Evolutionary conservation across 805 yeast species (phyloP).

Genomic region (Ogataea minuta): DNA sequence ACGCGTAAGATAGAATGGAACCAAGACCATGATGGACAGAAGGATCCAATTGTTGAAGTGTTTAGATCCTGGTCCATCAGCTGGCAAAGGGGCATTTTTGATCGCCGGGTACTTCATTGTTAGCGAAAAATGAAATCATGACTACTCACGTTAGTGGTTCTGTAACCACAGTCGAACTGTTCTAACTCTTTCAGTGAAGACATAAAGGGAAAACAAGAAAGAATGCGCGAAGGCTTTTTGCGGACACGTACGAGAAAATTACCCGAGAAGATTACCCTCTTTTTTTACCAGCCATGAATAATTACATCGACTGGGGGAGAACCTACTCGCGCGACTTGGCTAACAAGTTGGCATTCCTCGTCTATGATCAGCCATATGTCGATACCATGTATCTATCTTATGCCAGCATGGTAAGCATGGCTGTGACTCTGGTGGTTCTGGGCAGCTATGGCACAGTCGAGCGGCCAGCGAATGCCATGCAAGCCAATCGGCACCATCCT

Average conservation of each 20-base stretch:
- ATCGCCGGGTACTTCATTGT: constrained; percentile 58
- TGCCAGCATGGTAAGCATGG: constrained; percentile 19
- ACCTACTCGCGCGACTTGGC: constrained; percentile 5
- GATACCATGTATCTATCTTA: constrained; percentile 21
- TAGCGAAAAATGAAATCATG: not conserved
- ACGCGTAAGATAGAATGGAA: constrained; percentile 63
- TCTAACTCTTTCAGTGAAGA: constrained; percentile 22
- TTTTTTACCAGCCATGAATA: constrained; percentile 5
- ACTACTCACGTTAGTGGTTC: constrained; percentile 44
- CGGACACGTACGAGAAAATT: constrained; percentile 11
- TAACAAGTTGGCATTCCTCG: constrained; percentile 17
- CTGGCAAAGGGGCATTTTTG: constrained; percentile 83
- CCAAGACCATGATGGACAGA: constrained; percentile 44
- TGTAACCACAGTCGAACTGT: constrained; percentile 45
- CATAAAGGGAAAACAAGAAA: constrained; percentile 2
- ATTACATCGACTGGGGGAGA: constrained; percentile 6
- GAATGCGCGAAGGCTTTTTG: constrained; percentile 1
- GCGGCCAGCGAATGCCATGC: constrained; percentile 30
- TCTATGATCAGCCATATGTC: constrained; percentile 22
- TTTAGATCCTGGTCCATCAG: constrained; percentile 86
- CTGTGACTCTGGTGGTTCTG: constrained; percentile 30
- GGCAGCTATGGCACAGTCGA: constrained; percentile 38
- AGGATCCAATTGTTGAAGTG: constrained; percentile 66
- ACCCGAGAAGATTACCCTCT: no score
- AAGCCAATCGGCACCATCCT: constrained; percentile 37